These are phyloP conservation scores for Davidsoniella eucalypti DNA, from an alignment of 2,329 filamentous ascomycete genomes.

Conservation along the genomic window DNA sequence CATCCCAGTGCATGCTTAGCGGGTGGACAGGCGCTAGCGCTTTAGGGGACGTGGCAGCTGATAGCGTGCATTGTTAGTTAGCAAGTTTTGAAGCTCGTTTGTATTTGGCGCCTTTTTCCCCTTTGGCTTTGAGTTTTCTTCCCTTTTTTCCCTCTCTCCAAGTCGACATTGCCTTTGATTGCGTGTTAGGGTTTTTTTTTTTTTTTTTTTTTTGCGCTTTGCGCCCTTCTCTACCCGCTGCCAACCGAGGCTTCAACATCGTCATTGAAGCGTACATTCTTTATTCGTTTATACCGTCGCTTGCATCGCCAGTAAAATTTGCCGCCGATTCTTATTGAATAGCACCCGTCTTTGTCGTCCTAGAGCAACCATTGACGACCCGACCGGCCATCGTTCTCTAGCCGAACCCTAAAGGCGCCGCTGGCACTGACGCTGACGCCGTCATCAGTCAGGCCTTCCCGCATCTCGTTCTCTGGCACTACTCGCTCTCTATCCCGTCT, in stretches of 20 bases:
- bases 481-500: neutral
- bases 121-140: neutral
- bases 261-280: neutral
- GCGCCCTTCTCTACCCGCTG: slow-evolving; percentile 13
- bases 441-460: neutral
- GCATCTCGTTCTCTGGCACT: neutral
- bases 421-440: no score
- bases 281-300: no score
- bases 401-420: neutral
- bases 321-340: no score
- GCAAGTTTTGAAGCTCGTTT: no score
- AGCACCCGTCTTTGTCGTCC: no score
- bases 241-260: slow-evolving; percentile 9
- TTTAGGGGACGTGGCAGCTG: no score
- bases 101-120: neutral
- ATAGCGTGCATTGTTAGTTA: no score
- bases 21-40: no score
- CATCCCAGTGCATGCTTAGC: no score
- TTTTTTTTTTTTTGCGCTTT: slow-evolving; percentile 4
- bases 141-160: neutral
- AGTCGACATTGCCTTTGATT: neutral
- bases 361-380: neutral
- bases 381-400: neutral
- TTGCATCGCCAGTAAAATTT: no score
- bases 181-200: neutral